These are phyloP conservation scores for Mikania micrantha DNA, from an alignment of 129 eudicot genomes.

Conservation along the genomic window DNA sequence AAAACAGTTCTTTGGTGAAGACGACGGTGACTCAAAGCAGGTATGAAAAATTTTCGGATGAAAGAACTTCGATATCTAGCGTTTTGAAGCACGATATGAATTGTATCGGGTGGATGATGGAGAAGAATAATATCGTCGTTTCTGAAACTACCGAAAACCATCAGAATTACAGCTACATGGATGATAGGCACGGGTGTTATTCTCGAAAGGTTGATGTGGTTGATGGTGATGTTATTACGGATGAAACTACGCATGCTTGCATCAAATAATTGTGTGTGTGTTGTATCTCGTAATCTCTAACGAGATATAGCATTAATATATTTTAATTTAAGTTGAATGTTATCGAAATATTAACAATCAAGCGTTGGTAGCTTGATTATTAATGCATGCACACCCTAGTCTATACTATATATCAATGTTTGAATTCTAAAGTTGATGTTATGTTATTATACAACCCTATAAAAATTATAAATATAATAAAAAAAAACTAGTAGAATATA, in stretches of 20 bases:
- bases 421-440: too few relatives aligned
- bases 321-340: too few relatives aligned
- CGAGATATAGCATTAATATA: too few relatives aligned
- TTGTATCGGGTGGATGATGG: slow-evolving; percentile 66
- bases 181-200: slow-evolving; percentile 49
- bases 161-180: slow-evolving; percentile 33
- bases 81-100: slow-evolving; percentile 37
- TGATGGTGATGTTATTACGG: slow-evolving; percentile 36
- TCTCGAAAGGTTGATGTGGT: slow-evolving; percentile 41
- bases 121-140: slow-evolving; percentile 52
- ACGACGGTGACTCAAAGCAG: slow-evolving; percentile 37
- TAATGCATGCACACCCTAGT: too few relatives aligned
- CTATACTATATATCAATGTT: too few relatives aligned
- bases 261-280: background rate
- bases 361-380: too few relatives aligned
- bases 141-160: slow-evolving; percentile 48
- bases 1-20: slow-evolving; percentile 38
- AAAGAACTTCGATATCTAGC: background rate
- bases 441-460: too few relatives aligned
- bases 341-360: too few relatives aligned
- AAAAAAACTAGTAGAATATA: too few relatives aligned
- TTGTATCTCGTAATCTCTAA: too few relatives aligned
- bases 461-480: too few relatives aligned
- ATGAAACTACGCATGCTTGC: slow-evolving; percentile 35
- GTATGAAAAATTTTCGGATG: slow-evolving; percentile 28